Base-by-base conservation (phyloP, 2,329 filamentous ascomycete genomes). In the Paraphaeosphaeria minitans region DNA sequence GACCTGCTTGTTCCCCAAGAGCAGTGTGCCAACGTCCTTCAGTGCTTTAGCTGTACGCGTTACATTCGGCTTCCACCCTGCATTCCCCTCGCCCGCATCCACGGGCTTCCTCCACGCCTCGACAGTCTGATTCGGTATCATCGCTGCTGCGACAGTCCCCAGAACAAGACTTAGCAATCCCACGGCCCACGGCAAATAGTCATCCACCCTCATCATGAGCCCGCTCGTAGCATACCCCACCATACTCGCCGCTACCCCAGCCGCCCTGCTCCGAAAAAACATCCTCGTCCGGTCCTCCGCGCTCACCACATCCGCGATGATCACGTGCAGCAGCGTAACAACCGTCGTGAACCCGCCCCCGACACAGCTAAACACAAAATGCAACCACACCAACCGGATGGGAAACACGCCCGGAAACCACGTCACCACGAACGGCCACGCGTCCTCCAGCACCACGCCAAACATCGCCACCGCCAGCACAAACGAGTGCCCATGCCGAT, bases 321-420 rank as follows among this genome's bases (percentile, higher is more conserved):
- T 66, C 21, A 66, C 64, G 41, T 66, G 64, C 41, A 66, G 42
- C 41, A 66, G 22, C 9, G 60, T 66, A 9, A 66, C 52, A 3
- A 66, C 55, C 2, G 65, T 60, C 3, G 64, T 65, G 21, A 64
- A 61, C 0, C 64, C 64, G 0, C 64, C 64, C 0, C 64, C 64
- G 14, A 66, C 46, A 3, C 56, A 49, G 29, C 62, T 58, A 31
- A 65, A 62, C 1, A 66, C 0, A 35, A 66, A 66, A 41, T 66
- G 64, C 55, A 66, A 24, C 64, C 64, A 66, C 2, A 66, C 61
- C 24, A 66, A 29, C 0, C 64, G 46, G 37, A 66, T 61, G 16
- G 62, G 60, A 41, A 66, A 66, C 1, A 62, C 49, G 16, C 43
- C 42, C 12, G 59, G 52, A 22, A 63, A 68, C 60, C 62, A 64